Evolutionary conservation across 495 filamentous ascomycete genomes (phyloP), one percentile per base, ranked within the genome.

Genomic region (Xylaria telfairii): DNA sequence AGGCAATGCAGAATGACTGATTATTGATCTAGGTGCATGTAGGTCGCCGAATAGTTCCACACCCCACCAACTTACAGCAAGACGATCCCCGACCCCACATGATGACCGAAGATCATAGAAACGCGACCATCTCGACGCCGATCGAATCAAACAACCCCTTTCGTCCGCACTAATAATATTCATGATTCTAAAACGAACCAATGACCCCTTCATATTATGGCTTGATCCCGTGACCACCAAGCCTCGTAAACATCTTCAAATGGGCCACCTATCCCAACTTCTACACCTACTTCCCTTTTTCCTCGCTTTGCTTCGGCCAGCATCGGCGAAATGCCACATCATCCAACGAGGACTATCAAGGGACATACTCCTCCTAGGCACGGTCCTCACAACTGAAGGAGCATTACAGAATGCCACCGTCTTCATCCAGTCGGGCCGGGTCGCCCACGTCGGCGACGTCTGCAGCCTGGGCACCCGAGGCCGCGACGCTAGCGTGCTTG

Each of bases 401-500:
- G 60, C 59, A 37, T 26, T 54, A 8, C 19, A 8, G 0, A 21
- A 70, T n/a, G 32, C 51, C 67, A 17, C 51, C 28, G 59, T 73
- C 47, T 65, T 70, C 57, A 15, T 73, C 2, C 67, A 73, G 42
- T 64, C 71, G 5, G 57, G 67, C 56, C 46, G 21, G 49, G 65
- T 73, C 42, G 30, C 67, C 51, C 47, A 73, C 6, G 57, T 64
- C 3, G 71, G 71, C 10, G 71, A 71, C 26, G 5, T 51, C 12
- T 71, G 69, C 37, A 44, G 63, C 1, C 63, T 71, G 0, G 69
- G 63, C 53, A 67, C 34, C n/a, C 47, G 69, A 15, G 63, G 53
- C 30, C 0, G 21, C 8, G 69, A 70, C 19, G 71, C 78, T 1
- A 68, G 78, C 30, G 70, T 83, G 37, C 76, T 90, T 34, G 81